These are phyloP conservation scores for Wickerhamomyces xylosicus DNA, from an alignment of 805 yeast species.

Conservation along the genomic window DNA sequence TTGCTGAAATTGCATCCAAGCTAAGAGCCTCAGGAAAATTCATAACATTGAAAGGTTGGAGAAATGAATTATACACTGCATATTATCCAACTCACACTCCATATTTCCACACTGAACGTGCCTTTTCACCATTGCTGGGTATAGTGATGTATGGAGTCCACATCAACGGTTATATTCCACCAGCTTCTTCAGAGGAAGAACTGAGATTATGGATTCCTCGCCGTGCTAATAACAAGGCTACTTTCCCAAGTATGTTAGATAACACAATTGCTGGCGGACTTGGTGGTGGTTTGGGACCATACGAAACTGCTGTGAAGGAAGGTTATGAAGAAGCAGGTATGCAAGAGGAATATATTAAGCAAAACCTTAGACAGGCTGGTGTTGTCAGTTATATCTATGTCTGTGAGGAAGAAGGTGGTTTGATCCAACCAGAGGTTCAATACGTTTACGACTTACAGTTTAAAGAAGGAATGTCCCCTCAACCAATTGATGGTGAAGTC, in stretches of 20 bases:
- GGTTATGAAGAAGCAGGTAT: constrained; percentile 88
- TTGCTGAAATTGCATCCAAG: constrained; percentile 31
- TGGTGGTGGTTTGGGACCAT: constrained; percentile 66
- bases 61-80: constrained; percentile 72
- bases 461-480: constrained; percentile 36
- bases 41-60: constrained; percentile 58
- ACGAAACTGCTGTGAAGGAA: constrained; percentile 78
- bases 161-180: constrained; percentile 64
- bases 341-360: constrained; percentile 35
- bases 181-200: constrained; percentile 28
- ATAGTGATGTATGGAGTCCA: constrained; percentile 88
- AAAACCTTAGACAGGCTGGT: constrained; percentile 43
- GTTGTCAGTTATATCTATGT: constrained; percentile 54
- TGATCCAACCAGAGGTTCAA: constrained; percentile 87
- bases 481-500: constrained; percentile 67
- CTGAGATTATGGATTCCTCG: constrained; percentile 76
- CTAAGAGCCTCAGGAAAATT: constrained; percentile 28
- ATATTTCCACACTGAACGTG: constrained; percentile 68
- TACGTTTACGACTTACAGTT: constrained; percentile 61
- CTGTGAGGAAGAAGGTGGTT: constrained; percentile 34
- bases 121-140: constrained; percentile 74
- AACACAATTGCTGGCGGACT: constrained; percentile 95
- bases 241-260: constrained; percentile 87
- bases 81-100: constrained; percentile 44
- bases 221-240: constrained; percentile 66